A percentile compares a stretch with the other conserved stretches of the same genome.
Conservation (phyloP, 2,329 filamentous ascomycete species). For the Diaporthe batatas region DNA sequence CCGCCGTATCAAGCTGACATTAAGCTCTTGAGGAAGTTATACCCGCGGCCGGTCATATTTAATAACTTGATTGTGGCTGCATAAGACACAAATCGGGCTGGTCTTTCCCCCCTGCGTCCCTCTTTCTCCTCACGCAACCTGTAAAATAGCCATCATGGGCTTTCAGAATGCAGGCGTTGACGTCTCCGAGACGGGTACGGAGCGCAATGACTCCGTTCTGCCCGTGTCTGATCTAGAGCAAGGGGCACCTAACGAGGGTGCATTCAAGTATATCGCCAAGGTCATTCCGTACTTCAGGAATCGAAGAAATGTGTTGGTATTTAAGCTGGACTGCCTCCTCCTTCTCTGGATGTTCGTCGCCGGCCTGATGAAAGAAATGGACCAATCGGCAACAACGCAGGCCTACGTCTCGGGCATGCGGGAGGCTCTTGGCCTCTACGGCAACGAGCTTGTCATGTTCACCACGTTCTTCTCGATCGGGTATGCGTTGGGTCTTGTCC, state of each 20-base stretch:
- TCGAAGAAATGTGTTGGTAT: conserved; percentile 51
- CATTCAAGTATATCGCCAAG: conserved; percentile 39
- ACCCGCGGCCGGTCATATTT: neutral
- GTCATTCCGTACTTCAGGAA: conserved; percentile 49
- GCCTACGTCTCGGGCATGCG: conserved; percentile 55
- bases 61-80: conserved; percentile 3
- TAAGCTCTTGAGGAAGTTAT: neutral
- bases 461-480: conserved; percentile 36
- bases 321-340: conserved; percentile 53
- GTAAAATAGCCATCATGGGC: conserved; percentile 5
- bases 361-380: conserved; percentile 54
- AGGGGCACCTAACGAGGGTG: conserved; percentile 4
- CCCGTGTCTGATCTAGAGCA: conserved; percentile 13
- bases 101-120: neutral
- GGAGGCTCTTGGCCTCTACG: conserved; percentile 24
- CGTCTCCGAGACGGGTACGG: conserved; percentile 2
- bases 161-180: neutral
- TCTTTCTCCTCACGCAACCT: neutral
- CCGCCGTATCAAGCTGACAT: neutral
- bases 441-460: conserved; percentile 35
- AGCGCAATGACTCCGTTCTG: too few species aligned
- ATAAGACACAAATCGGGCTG: neutral
- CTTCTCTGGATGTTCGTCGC: conserved; percentile 54
- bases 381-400: conserved; percentile 53
- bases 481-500: conserved; percentile 30